Evolutionary conservation across 2,329 filamentous ascomycete species (phyloP).

Genomic region (Xylaria arbuscula): DNA sequence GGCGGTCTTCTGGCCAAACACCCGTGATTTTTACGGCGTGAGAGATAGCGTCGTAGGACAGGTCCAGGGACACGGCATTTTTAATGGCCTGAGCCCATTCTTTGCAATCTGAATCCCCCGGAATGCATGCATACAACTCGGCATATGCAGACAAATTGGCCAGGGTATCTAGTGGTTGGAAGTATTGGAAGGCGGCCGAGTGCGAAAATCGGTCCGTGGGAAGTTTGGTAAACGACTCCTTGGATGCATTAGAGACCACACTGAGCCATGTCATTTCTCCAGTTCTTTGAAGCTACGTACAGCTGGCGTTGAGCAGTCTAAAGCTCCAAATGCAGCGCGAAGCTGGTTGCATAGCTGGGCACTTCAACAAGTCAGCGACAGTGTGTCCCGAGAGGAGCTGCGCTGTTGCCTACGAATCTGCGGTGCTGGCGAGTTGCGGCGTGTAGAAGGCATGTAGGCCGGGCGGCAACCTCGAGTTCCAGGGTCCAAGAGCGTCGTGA

Average conservation of each 20-base stretch:
- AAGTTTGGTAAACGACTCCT: constrained; percentile 72
- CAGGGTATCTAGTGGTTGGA: constrained; percentile 71
- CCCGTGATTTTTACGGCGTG: constrained; percentile 73
- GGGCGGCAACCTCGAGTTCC: constrained; percentile 78
- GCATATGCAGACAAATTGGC: constrained; percentile 65
- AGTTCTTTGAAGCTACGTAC: constrained; percentile 42
- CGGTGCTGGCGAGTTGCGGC: constrained; percentile 56
- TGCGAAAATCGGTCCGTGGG: constrained; percentile 68
- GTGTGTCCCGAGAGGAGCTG: not conserved
- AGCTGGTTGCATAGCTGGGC: constrained; percentile 49
- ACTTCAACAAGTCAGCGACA: constrained; percentile 39
- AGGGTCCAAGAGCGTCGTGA: constrained; percentile 73
- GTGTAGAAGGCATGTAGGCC: constrained; percentile 86
- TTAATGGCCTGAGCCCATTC: constrained; percentile 41
- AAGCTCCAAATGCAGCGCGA: constrained; percentile 48
- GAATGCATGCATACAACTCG: constrained; percentile 52
- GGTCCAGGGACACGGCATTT: constrained; percentile 70
- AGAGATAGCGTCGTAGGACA: constrained; percentile 75
- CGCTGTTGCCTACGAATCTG: constrained; percentile 36
- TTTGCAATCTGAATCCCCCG: constrained; percentile 43
- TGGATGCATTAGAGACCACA: constrained; percentile 61
- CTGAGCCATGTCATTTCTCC: not conserved
- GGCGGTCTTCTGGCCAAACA: constrained; percentile 66
- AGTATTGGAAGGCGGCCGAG: constrained; percentile 75
- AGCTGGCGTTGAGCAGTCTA: constrained; percentile 51